Conservation (phyloP, 2,329 filamentous ascomycete genomes). For the Ceratocystis colombiana region DNA sequence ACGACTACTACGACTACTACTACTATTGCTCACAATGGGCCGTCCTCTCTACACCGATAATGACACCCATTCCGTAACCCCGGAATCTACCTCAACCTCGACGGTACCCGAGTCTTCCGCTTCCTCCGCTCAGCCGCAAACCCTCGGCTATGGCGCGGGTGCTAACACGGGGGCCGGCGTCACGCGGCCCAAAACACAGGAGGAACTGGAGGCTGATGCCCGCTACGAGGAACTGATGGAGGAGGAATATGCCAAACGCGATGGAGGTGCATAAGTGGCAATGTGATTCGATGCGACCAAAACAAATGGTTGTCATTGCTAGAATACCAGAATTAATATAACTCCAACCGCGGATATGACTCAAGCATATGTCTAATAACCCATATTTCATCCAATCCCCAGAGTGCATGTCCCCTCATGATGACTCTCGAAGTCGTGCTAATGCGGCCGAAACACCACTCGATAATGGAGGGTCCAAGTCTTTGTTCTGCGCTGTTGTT, state of each 20-base stretch:
- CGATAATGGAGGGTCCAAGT: constrained; percentile 36
- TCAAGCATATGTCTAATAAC: neutral
- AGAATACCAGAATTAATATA: constrained; percentile 1
- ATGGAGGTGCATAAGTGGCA: constrained; percentile 39
- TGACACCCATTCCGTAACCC: neutral
- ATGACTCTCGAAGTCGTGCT: constrained; percentile 44
- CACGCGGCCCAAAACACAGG: constrained; percentile 37
- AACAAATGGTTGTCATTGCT: no score
- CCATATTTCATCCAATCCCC: neutral
- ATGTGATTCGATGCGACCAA: neutral
- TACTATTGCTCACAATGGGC: neutral
- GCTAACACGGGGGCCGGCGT: neutral
- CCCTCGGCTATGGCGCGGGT: constrained; percentile 6
- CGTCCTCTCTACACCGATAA: neutral
- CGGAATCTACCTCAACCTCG: neutral
- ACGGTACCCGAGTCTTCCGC: neutral
- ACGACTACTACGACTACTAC: neutral
- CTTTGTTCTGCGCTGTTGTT: constrained; percentile 33
- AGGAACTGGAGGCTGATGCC: constrained; percentile 41
- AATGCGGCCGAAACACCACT: constrained; percentile 52
- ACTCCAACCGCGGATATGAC: neutral
- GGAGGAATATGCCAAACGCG: constrained; percentile 47
- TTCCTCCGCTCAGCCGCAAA: constrained; percentile 2
- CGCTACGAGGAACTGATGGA: constrained; percentile 45
- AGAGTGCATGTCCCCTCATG: neutral